phyloP scores from a whole-genome alignment of 2,329 filamentous ascomycete species.

The Phoma herbarum region DNA sequence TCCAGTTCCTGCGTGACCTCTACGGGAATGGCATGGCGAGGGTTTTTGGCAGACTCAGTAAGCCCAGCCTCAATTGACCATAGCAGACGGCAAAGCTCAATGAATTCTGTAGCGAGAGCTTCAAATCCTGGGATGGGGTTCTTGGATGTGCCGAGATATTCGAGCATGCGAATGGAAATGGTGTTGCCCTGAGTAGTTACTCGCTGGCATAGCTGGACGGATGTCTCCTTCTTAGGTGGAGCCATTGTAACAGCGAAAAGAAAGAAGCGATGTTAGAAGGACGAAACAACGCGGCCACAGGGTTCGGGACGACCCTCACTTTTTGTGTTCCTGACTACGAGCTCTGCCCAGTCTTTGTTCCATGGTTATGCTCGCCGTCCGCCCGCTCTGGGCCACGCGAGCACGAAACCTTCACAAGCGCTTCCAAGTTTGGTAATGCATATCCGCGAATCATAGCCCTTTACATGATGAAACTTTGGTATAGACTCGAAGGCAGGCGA shows the following conservation, averaged over 20 bases:
- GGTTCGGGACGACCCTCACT: constrained; percentile 26
- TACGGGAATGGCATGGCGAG: constrained; percentile 62
- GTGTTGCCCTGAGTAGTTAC: constrained; percentile 62
- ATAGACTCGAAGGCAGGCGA: constrained; percentile 20
- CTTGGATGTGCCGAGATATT: constrained; percentile 49
- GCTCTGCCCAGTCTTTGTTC: constrained; percentile 23
- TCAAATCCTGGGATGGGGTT: constrained; percentile 54
- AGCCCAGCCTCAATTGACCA: constrained; percentile 75
- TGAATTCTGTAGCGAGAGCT: constrained; percentile 69
- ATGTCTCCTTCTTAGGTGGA: constrained; percentile 50
- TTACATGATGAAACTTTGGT: constrained; percentile 14
- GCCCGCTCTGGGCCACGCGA: constrained; percentile 32
- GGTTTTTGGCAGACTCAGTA: constrained; percentile 54
- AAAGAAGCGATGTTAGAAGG: neutral
- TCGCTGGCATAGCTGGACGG: constrained; percentile 64
- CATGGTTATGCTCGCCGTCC: constrained; percentile 26
- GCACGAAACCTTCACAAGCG: constrained; percentile 12
- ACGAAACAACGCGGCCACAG: constrained; percentile 15
- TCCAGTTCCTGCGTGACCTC: constrained; percentile 72
- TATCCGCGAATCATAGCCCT: constrained; percentile 18
- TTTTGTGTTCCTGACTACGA: constrained; percentile 27
- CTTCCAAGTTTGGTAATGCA: constrained; percentile 6
- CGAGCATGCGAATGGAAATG: constrained; percentile 61
- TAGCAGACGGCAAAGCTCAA: constrained; percentile 71
- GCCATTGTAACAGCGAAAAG: constrained; percentile 34